Evolutionary conservation across 2,329 filamentous ascomycete species (phyloP).

Genomic region (Neofusicoccum sp.): DNA sequence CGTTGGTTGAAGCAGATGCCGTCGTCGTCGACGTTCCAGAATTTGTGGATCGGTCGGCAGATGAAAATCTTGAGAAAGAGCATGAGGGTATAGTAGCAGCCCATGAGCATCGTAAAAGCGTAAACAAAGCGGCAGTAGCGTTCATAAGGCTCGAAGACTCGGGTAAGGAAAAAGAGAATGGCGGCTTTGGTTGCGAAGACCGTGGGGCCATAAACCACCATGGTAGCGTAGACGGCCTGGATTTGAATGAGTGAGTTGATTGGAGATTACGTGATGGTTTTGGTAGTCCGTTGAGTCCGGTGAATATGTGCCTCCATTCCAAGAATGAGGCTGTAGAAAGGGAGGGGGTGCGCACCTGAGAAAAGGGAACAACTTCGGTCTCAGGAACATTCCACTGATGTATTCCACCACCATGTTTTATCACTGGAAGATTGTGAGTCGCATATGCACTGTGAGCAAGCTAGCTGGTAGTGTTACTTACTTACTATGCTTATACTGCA

Average conservation of each 20-base stretch:
- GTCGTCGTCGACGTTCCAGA: conserved; percentile 33
- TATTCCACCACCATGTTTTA: conserved; percentile 41
- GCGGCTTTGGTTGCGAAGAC: conserved; percentile 42
- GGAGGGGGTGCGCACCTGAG: conserved; percentile 27
- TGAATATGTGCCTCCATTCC: no score
- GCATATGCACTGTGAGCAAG: not conserved
- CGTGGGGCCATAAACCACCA: conserved; percentile 45
- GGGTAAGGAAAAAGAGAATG: conserved; percentile 41
- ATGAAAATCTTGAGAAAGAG: conserved; percentile 43
- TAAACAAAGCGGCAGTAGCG: conserved; percentile 40
- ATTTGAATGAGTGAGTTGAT: not conserved
- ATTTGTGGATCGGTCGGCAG: conserved; percentile 40
- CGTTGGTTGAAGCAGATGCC: conserved; percentile 41
- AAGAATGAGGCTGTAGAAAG: not conserved
- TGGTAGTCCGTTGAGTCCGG: no score
- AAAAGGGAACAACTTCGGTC: conserved; percentile 28
- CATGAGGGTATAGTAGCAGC: conserved; percentile 40
- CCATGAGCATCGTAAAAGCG: conserved; percentile 37
- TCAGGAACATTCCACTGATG: conserved; percentile 29
- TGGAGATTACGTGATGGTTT: not conserved
- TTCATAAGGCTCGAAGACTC: conserved; percentile 42
- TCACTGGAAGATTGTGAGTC: conserved; percentile 33
- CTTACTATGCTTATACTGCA: conserved; percentile 26
- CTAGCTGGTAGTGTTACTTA: not conserved
- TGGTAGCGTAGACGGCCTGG: conserved; percentile 41